These are phyloP conservation scores for Trichosanthes truncata DNA, from an alignment of 306 rosid species.

Conservation along the genomic window DNA sequence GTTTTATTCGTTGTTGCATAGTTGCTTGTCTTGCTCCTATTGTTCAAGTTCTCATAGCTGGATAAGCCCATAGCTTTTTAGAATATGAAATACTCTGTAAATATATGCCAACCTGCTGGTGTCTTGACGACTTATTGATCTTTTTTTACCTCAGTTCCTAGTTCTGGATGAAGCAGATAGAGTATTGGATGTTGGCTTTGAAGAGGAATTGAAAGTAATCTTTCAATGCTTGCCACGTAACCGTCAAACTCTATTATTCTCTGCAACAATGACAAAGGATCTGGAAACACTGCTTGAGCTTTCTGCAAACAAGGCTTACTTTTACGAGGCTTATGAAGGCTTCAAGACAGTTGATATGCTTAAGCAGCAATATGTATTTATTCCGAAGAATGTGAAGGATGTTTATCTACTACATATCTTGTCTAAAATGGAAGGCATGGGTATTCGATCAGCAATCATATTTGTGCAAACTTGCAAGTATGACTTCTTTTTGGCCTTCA, in stretches of 20 bases:
- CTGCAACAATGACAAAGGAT: slow-evolving; percentile 70
- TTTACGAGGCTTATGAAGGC: slow-evolving; percentile 76
- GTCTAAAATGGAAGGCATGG: slow-evolving; percentile 66
- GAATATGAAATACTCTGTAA: not conserved
- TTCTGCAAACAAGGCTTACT: slow-evolving; percentile 62
- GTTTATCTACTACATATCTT: slow-evolving; percentile 63
- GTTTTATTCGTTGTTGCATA: not conserved
- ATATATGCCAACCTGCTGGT: not conserved
- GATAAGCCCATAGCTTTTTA: not conserved
- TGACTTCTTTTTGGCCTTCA: not conserved
- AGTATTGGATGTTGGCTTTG: slow-evolving; percentile 69
- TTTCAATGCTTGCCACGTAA: slow-evolving; percentile 69
- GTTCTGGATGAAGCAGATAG: slow-evolving; percentile 96
- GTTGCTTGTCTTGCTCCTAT: not conserved
- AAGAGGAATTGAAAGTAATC: slow-evolving; percentile 65
- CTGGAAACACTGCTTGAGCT: slow-evolving; percentile 51
- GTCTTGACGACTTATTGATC: not conserved
- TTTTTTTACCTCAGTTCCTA: slow-evolving; percentile 44
- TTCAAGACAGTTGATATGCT: slow-evolving; percentile 72
- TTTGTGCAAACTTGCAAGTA: slow-evolving; percentile 66
- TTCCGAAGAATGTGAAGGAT: slow-evolving; percentile 64
- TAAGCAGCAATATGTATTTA: slow-evolving; percentile 49
- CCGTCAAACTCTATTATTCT: slow-evolving; percentile 74
- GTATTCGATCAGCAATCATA: slow-evolving; percentile 67
- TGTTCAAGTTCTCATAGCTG: not conserved